These are phyloP conservation scores for Eleusine indica DNA, from an alignment of 176 grass and related monocot species.

Conservation along the genomic window DNA sequence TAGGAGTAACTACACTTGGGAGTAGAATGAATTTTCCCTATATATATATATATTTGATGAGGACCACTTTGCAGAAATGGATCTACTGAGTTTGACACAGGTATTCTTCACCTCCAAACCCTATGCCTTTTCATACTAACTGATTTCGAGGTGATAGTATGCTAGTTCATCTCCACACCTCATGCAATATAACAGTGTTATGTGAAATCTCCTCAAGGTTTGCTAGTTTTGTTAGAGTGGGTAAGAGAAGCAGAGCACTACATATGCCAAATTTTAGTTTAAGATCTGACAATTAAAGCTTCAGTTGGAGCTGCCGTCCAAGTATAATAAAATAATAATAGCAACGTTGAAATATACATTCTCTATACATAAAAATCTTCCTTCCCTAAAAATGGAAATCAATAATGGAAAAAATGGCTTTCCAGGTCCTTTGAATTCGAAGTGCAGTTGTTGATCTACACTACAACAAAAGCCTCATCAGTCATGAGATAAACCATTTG, in stretches of 20 bases:
- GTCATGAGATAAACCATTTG: constrained; percentile 71
- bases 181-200: constrained; percentile 9
- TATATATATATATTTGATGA: constrained; percentile 19
- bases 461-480: constrained; percentile 64
- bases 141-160: constrained; percentile 11
- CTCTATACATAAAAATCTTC: constrained; percentile 40
- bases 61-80: constrained; percentile 29
- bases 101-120: neutral
- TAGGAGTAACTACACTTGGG: too few species aligned
- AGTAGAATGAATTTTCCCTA: too few species aligned
- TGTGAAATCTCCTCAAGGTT: constrained; percentile 1
- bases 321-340: constrained; percentile 51
- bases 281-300: constrained; percentile 13
- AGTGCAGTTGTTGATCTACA: constrained; percentile 40
- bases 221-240: constrained; percentile 33
- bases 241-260: constrained; percentile 26
- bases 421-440: constrained; percentile 56
- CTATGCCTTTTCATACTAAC: neutral
- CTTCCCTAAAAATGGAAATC: constrained; percentile 65
- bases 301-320: constrained; percentile 31
- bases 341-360: constrained; percentile 51
- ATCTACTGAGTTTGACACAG: constrained; percentile 12
- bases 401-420: constrained; percentile 70
- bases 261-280: constrained; percentile 5
- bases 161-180: neutral